Evolutionary conservation across 2,329 filamentous ascomycete genomes (phyloP), one percentile per base, ranked within the genome.

Genomic region (Microsporum ferrugineum): DNA sequence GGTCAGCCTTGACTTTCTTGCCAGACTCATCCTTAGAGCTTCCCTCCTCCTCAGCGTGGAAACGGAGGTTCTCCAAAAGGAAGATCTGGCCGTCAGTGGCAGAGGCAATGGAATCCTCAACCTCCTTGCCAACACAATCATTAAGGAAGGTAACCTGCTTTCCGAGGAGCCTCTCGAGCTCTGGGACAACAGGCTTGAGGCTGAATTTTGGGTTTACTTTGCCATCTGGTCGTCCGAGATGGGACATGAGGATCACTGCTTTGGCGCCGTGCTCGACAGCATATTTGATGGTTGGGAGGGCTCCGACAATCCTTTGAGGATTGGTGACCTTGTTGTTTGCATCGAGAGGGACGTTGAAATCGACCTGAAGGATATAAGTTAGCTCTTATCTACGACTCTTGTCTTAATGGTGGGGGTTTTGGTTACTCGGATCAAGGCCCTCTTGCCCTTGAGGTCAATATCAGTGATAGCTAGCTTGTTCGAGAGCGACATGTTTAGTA

Each of bases 311-410:
- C 77, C 94, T 91, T 82, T 99, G 94, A 79, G 87, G 90, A 85
- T 99, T 99, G 77, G 94, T 97, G 77, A 99, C 85, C 61, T 95
- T 91, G 81, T 91, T 95, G 75, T 94, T 82, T 68, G 81, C 84
- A 75, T 99, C 91, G 72, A 99, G 90, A 66, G 94, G 94, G 62
- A 99, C 95, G 79, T 99, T 99, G 87, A 99, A 99, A 84, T 99
- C 94, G 76, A 99, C 92, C 91, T 96, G 71, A 58, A 47, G 51
- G 56, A 29, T 59, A 61, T 71, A 66, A 69, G 71, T 65, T 63
- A 62, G 63, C 58, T 63, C 47, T 49, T 41, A 49, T 47, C 27
- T 12, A 34, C 4, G 49, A 29, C 47, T 23, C 17, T 23, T 53
- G 58, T 36, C 5, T 55, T 36, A 27, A 5, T 34, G 51, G 51